These are phyloP conservation scores for Rhizodiscina lignyota DNA, from an alignment of 495 filamentous ascomycete genomes.

Conservation along the genomic window DNA sequence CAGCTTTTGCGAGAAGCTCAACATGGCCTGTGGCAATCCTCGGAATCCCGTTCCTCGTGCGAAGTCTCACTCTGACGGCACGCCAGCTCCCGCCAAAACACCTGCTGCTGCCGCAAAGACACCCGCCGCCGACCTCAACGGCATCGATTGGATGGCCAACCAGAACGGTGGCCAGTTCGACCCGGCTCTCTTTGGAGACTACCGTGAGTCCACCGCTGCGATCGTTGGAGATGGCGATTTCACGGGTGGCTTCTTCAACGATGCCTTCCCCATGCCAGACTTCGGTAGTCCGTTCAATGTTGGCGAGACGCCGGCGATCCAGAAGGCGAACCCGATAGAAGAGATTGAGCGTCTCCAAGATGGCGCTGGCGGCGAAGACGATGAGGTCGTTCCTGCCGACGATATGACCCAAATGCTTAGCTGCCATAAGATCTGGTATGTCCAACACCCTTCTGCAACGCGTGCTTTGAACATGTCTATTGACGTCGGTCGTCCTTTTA, in stretches of 20 bases:
- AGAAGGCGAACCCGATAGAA: slow-evolving; percentile 54
- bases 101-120: slow-evolving; percentile 12
- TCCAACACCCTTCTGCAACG: slow-evolving; percentile 2
- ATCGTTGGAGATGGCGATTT: slow-evolving; percentile 48
- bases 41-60: slow-evolving; percentile 45
- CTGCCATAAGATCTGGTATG: slow-evolving; percentile 87
- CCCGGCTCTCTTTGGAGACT: slow-evolving; percentile 81
- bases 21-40: slow-evolving; percentile 56
- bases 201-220: slow-evolving; percentile 77
- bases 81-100: slow-evolving; percentile 13
- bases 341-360: slow-evolving; percentile 56
- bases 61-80: slow-evolving; percentile 18
- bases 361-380: slow-evolving; percentile 48
- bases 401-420: slow-evolving; percentile 50
- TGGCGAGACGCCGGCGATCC: slow-evolving; percentile 17
- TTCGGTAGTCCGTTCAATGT: slow-evolving; percentile 47
- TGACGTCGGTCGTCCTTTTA: slow-evolving; percentile 22
- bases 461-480: slow-evolving; percentile 4
- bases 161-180: slow-evolving; percentile 85
- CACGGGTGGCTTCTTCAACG: slow-evolving; percentile 62
- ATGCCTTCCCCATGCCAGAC: slow-evolving; percentile 65
- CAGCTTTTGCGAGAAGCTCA: slow-evolving; percentile 51
- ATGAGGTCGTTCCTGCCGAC: slow-evolving; percentile 45
- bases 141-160: slow-evolving; percentile 62
- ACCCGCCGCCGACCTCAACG: slow-evolving; percentile 17